Evolutionary conservation across 2,329 filamentous ascomycete species (phyloP), one percentile per base, ranked within the genome.

Genomic region (Aspergillus pseudotamarii): DNA sequence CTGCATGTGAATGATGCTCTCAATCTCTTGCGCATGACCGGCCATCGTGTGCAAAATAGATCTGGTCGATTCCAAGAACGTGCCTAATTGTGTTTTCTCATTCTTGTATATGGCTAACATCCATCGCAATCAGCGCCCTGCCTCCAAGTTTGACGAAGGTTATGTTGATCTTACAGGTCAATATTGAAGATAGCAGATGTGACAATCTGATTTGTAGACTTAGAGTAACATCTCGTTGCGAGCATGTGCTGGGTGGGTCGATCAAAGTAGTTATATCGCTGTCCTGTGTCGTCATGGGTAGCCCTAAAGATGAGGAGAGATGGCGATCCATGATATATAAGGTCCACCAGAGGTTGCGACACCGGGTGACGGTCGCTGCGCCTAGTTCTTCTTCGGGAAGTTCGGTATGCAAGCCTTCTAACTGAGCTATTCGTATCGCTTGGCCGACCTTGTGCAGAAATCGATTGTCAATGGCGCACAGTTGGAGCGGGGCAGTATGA

Each of bases 271-370:
- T 76, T 19, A 81, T 80, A n/a, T 80, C 78, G 57, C 69, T 69
- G 46, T 81, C 78, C n/a, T 75, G 73, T 0, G 73, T 75, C 0
- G 72, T 74, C 72, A 79, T 78, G 0, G 78, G 79, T 6, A 79
- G 59, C 1, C 79, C 78, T 0, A 80, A 10, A 0, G 78, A 80
- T 0, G 75, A 76, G 0, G 77, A 80, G 41, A 81, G 77, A 26
- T 81, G 76, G 0, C 75, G 71, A 30, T 81, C 79, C 70, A 79
- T 77, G 21, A 78, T 78, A 46, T 80, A 81, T 4, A 80, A 57
- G 0, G 78, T 78, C 78, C 79, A 80, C 79, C 79, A 82, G 2
- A 81, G 65, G 60, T 76, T 74, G 1, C 77, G 76, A 48, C 77
- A 80, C 0, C 71, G 69, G 0, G 68, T 64, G 0, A 79, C 72